A percentile compares a stretch with the other conserved stretches of the same genome.
These are phyloP conservation scores for Forsythia viridissima DNA, from an alignment of 257 asterid genomes.

Conservation along the genomic window DNA sequence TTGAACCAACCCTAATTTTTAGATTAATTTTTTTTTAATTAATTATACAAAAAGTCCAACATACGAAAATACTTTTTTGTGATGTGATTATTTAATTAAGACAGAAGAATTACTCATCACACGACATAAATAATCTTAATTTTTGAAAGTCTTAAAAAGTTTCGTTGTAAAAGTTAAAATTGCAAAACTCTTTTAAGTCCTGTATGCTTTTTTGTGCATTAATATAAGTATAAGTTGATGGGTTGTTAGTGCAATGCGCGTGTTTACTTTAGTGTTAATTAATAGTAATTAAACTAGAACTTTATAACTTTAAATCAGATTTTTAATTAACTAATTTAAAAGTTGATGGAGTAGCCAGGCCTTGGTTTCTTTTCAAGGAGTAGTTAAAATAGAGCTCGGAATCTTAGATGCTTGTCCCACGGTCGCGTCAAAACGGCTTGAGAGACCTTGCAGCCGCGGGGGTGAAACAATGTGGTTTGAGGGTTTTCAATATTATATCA, in stretches of 20 bases:
- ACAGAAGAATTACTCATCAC: no score
- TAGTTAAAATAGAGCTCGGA: not conserved
- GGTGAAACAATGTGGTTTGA: no score
- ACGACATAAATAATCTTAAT: no score
- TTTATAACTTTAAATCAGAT: not conserved
- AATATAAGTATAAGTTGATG: not conserved
- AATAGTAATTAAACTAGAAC: not conserved
- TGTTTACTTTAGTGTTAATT: not conserved
- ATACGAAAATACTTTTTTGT: not conserved
- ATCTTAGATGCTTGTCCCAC: no score
- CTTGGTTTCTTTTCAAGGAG: not conserved
- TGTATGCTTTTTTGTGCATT: no score
- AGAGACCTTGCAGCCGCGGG: no score
- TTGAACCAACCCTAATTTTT: constrained; percentile 28
- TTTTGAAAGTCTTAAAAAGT: no score
- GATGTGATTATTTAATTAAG: not conserved
- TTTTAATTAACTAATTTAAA: not conserved
- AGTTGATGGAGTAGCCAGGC: not conserved
- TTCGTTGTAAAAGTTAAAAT: no score
- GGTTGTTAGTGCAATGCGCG: not conserved
- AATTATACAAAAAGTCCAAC: not conserved
- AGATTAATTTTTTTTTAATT: not conserved
- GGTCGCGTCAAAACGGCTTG: no score
- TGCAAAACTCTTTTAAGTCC: not conserved
- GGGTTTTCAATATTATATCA: no score